A percentile compares a stretch with the other conserved stretches of the same genome.
phyloP scores from a whole-genome alignment of 1,284 basidiomycete genomes.

The Ceratobasidium theobromae region DNA sequence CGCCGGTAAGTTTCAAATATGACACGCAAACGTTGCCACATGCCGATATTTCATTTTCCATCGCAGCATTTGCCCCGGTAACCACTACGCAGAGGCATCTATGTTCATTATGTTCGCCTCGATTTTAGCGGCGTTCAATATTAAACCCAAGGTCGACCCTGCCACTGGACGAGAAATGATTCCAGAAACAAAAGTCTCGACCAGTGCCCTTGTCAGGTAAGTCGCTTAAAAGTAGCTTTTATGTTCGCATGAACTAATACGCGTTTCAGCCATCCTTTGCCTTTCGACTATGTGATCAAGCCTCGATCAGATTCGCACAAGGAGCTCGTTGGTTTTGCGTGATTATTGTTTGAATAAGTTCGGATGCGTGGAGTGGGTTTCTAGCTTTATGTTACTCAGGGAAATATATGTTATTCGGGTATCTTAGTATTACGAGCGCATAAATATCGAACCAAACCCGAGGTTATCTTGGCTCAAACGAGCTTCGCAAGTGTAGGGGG shows the following conservation, averaged over 20 bases:
- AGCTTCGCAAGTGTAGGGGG: too few relatives aligned
- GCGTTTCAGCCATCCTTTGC: background rate
- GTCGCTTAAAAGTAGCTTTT: background rate
- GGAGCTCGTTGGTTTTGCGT: background rate
- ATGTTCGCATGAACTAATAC: background rate
- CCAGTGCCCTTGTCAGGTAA: constrained; percentile 11
- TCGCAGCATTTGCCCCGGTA: constrained; percentile 20
- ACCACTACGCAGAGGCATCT: constrained; percentile 1
- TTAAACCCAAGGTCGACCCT: constrained; percentile 1
- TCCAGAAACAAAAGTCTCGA: constrained; percentile 2
- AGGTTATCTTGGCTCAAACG: too few relatives aligned
- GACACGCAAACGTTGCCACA: background rate
- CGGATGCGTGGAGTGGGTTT: background rate
- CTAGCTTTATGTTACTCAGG: background rate
- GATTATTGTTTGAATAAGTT: background rate
- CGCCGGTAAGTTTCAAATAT: constrained; percentile 1
- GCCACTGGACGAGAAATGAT: constrained; percentile 1
- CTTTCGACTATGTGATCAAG: background rate
- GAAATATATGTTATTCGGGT: background rate
- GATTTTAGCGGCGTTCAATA: constrained; percentile 10
- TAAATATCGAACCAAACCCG: background rate
- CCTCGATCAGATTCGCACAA: background rate
- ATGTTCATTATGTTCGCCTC: constrained; percentile 22
- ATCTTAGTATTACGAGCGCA: background rate
- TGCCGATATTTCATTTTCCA: background rate